Base-by-base conservation (phyloP, 805 yeast species). In the Wickerhamomyces tratensis region DNA sequence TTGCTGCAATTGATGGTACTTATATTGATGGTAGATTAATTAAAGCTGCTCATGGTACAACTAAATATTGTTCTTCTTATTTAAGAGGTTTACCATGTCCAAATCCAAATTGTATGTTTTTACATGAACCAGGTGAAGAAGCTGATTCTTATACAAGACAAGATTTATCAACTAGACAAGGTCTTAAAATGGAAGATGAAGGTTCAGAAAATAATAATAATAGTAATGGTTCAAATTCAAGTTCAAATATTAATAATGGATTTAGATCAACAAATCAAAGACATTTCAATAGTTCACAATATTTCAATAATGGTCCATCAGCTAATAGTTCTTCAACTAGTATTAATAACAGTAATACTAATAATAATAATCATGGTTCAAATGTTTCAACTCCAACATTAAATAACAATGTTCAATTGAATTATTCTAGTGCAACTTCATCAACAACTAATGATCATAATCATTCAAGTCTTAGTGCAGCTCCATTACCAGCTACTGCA, bases 81-180 rank as follows among this genome's bases (percentile, higher is more conserved):
- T 68, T 93, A 49, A 75, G 97, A 52, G 97, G 96, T 34, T 94
- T 86, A 60, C 82, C 93, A 9, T 93, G 99, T 66, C 98, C 96
- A 46, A 93, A 93, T 64, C 98, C 98, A 48, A 87, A 88, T 58
- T 93, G 99, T 72, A 93, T 93, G 98, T 93, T 93, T 57, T 72
- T 93, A 55, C 99, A 93, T 62, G 98, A 93, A 64, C 98, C 98
- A 7, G 98, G 99, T 45, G 99, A 93, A 68, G 98, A 93, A 62
- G 98, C 98, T 2, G 98, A 93, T 56, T 84, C 95, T 10, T 91
- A 86, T 65, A 86, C 95, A 27, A 79, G 96, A 42, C 88, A 86
- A 57, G 94, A 86, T 56, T 69, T 86, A 54, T 79, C 88, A 6
- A 84, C 93, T 5, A 82, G 85, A 59, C 79, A 78, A 50, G 78